A percentile compares a stretch with the other conserved stretches of the same genome.
phyloP scores from a whole-genome alignment of 148 eudicot genomes.

The Rhododendron molle region DNA sequence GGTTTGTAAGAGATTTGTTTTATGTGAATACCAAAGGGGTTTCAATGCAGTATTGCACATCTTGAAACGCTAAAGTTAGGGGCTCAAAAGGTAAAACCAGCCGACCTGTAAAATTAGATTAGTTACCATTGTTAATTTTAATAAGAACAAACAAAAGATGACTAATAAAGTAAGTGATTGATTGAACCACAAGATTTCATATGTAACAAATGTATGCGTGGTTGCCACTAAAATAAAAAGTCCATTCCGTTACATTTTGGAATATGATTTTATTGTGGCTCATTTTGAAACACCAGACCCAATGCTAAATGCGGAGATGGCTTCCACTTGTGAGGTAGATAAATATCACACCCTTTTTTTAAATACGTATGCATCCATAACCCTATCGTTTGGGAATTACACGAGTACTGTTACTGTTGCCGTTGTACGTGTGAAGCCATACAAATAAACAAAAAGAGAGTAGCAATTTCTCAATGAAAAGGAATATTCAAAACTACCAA shows the following conservation, averaged over 20 bases:
- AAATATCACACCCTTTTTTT: not conserved
- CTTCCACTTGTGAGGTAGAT: not conserved
- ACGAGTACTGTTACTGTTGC: not conserved
- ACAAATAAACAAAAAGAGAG: not conserved
- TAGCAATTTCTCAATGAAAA: not conserved
- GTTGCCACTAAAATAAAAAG: not conserved
- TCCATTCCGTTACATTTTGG: not conserved
- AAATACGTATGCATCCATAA: not conserved
- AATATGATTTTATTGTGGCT: not conserved
- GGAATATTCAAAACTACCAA: not conserved
- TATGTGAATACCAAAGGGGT: slow-evolving; percentile 47
- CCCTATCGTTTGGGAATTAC: not conserved
- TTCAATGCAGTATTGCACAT: slow-evolving; percentile 69
- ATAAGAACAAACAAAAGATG: not conserved
- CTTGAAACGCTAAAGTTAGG: slow-evolving; percentile 46
- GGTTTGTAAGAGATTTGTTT: not conserved
- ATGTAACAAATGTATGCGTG: not conserved
- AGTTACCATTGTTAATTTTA: not conserved
- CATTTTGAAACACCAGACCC: not conserved
- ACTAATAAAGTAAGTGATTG: not conserved
- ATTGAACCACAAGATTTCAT: not conserved
- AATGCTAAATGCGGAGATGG: not conserved
- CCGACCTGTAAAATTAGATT: slow-evolving; percentile 40
- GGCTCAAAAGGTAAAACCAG: slow-evolving; percentile 77
- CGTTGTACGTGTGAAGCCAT: not conserved